Evolutionary conservation across 2,329 filamentous ascomycete species (phyloP).

Genomic region (Diaporthe eres): DNA sequence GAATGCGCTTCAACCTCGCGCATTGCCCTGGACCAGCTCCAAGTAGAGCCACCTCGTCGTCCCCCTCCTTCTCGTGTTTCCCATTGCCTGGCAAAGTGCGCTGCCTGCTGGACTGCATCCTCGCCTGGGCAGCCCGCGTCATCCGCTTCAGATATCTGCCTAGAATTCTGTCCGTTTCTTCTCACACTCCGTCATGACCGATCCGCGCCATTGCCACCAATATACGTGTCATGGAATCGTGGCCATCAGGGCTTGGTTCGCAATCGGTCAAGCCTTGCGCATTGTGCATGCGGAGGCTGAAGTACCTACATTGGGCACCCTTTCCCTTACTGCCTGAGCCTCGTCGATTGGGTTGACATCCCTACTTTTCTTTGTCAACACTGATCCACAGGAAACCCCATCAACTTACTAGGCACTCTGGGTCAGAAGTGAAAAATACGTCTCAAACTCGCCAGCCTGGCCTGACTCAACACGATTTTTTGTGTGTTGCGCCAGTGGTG

Average conservation of each 20-base stretch:
- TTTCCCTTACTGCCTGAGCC: slow-evolving; percentile 24
- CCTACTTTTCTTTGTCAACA: slow-evolving; percentile 26
- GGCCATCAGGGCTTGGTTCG: background rate
- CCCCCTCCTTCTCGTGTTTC: background rate
- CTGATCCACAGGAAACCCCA: background rate
- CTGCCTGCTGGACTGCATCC: slow-evolving; percentile 7
- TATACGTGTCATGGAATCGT: slow-evolving; percentile 1
- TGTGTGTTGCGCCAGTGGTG: background rate
- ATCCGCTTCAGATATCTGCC: slow-evolving; percentile 26
- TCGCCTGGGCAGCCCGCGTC: slow-evolving; percentile 4
- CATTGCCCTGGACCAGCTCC: background rate
- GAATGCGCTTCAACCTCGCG: background rate
- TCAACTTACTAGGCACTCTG: background rate
- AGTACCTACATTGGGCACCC: background rate
- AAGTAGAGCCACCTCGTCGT: slow-evolving; percentile 7
- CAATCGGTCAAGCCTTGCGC: background rate
- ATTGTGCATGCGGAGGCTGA: background rate
- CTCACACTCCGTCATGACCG: background rate
- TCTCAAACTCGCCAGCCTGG: slow-evolving; percentile 5
- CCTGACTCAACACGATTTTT: slow-evolving; percentile 1
- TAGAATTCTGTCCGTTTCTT: background rate
- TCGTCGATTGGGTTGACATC: background rate
- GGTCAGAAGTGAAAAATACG: background rate
- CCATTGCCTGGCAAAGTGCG: slow-evolving; percentile 3
- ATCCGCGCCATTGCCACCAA: background rate